Percentiles rank a stretch among this genome's conserved stretches.
Conservation (phyloP, 495 filamentous ascomycete species). For the Penicillium coprophilum region DNA sequence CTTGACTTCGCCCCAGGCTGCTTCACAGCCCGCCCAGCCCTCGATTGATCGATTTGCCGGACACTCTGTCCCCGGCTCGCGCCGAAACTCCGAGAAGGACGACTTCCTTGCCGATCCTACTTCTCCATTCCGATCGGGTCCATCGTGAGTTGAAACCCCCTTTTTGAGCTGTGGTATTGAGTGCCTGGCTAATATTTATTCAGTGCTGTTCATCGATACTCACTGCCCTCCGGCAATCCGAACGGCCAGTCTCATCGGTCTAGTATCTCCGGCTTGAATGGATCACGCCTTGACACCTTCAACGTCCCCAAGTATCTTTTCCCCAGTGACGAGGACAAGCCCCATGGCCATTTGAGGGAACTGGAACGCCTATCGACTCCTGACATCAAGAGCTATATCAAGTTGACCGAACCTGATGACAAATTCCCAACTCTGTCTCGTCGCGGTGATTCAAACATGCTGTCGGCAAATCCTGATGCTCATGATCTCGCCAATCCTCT, state of each 20-base stretch:
- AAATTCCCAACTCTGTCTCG: conserved; percentile 81
- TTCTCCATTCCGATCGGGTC: conserved; percentile 37
- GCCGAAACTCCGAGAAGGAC: conserved; percentile 60
- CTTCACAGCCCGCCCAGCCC: conserved; percentile 28
- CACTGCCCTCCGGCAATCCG: conserved; percentile 73
- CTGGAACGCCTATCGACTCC: conserved; percentile 56
- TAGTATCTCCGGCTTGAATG: conserved; percentile 44
- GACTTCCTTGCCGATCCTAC: conserved; percentile 38
- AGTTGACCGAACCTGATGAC: conserved; percentile 74
- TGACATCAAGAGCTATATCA: conserved; percentile 65
- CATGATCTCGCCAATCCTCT: conserved; percentile 76
- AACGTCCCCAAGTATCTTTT: conserved; percentile 84
- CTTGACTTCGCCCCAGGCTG: conserved; percentile 59
- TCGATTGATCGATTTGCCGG: conserved; percentile 55
- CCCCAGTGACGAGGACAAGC: conserved; percentile 70
- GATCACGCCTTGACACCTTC: conserved; percentile 60
- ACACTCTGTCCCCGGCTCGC: conserved; percentile 81
- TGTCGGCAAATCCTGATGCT: conserved; percentile 79
- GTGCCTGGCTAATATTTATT: conserved; percentile 41
- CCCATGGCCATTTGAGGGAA: conserved; percentile 42
- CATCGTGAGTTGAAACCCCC: conserved; percentile 37
- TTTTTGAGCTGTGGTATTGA: background rate
- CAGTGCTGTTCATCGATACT: conserved; percentile 68
- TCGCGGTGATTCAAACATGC: conserved; percentile 63
- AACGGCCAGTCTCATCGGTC: conserved; percentile 56